phyloP scores from a whole-genome alignment of 2,329 filamentous ascomycete genomes.

The Penicillium sclerotiorum region DNA sequence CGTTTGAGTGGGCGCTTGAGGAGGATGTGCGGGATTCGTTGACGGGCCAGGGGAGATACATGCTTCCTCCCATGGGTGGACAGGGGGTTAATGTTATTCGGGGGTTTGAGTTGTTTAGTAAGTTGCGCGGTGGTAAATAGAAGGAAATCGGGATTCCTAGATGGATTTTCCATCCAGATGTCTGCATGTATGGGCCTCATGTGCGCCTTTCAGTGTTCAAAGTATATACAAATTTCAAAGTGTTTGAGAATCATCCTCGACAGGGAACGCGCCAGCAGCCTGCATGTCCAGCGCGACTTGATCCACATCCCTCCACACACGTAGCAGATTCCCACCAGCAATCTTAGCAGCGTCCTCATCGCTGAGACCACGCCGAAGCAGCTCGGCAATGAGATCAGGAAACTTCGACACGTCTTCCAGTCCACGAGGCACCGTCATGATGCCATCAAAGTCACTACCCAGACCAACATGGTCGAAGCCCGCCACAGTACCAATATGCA shows the following conservation, averaged over 20 bases:
- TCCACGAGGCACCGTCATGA: constrained; percentile 63
- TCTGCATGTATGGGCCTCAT: too few relatives aligned
- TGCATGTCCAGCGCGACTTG: constrained; percentile 69
- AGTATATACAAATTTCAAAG: neutral
- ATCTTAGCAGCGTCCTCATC: constrained; percentile 74
- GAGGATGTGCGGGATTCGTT: constrained; percentile 32
- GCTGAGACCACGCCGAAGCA: constrained; percentile 72
- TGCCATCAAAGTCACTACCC: constrained; percentile 85
- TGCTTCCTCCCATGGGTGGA: constrained; percentile 17
- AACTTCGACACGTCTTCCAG: constrained; percentile 85
- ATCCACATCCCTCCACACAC: constrained; percentile 83
- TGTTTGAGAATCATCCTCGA: constrained; percentile 44
- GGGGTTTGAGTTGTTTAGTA: constrained; percentile 23
- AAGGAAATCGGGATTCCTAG: neutral
- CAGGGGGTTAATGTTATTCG: constrained; percentile 28
- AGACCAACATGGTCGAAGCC: constrained; percentile 87
- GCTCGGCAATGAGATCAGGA: constrained; percentile 73
- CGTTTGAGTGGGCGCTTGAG: constrained; percentile 41
- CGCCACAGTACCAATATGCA: constrained; percentile 78
- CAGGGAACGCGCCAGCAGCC: constrained; percentile 50
- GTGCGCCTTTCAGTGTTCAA: too few relatives aligned
- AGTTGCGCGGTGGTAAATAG: neutral
- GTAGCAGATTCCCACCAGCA: constrained; percentile 76
- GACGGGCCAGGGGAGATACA: constrained; percentile 16
- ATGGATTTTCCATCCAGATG: neutral